Base-by-base conservation (phyloP, 1,284 basidiomycete genomes). In the Kwoniella shivajii region DNA sequence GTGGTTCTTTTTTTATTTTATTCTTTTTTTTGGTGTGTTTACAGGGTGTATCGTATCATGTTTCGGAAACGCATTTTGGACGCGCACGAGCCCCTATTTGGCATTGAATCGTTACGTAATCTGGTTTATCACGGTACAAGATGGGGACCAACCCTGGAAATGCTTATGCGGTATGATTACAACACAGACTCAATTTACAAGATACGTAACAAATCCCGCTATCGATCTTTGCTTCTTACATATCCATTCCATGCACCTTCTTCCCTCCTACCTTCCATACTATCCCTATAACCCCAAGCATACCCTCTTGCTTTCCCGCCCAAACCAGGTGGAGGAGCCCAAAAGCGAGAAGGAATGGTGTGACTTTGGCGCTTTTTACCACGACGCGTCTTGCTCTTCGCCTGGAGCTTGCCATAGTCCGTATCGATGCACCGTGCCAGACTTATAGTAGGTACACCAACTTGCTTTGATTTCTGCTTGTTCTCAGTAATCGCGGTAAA, bases 281-380 rank as follows among this genome's bases (percentile, higher is more conserved):
- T 60, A 47, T 60, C 61, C n/a, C 61, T 31, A 31, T 52, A 64
- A 2, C 61, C 61, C 58, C 58, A 64, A n/a, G 58, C 61, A 26
- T 64, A 64, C 18, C 61, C 61, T 37, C 61, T 29, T 11, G 49
- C 59, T 54, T 64, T 60, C 1, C 61, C 61, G 7, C 61, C 61
- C 11, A 64, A 24, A n/a, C 52, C 61, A 29, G 38, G n/a, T 11
- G 58, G 46, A 10, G 61, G 59, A 18, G 61, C 61, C 48, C 55
- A 64, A 42, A 64, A 64, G n/a, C 59, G 50, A 16, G 61, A 50
- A 57, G 37, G 30, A 31, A 16, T 26, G 33, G 44, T 11, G 13
- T 20, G 30, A n/a, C 38, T 31, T 31, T 45, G 34, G 22, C 26
- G 47, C 54, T 29, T 50, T 4, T n/a, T n/a, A n/a, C 29, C 22